phyloP scores from a whole-genome alignment of 1,284 basidiomycete genomes.

The Fomes fomentarius region DNA sequence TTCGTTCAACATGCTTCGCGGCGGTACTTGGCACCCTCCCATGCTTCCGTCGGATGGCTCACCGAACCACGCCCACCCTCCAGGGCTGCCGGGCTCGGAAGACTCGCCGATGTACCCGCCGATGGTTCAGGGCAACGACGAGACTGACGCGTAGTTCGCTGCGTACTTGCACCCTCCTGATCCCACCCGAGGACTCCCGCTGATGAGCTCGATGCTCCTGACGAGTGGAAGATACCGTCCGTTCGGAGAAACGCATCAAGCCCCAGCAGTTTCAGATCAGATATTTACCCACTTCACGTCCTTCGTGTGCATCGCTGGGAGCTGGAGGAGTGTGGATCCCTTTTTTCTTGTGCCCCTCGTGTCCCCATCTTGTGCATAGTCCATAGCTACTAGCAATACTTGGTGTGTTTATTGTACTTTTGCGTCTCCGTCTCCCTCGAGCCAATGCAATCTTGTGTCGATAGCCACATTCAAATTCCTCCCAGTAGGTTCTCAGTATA shows the following conservation, averaged over 20 bases:
- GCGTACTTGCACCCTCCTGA: slow-evolving; percentile 63
- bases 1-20: slow-evolving; percentile 51
- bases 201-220: slow-evolving; percentile 39
- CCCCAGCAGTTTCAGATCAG: slow-evolving; percentile 37
- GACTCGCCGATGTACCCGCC: slow-evolving; percentile 53
- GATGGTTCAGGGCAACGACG: slow-evolving; percentile 37
- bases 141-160: slow-evolving; percentile 52
- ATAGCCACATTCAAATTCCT: too few relatives aligned
- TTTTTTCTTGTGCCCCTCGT: not conserved
- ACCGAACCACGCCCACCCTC: slow-evolving; percentile 59
- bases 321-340: not conserved
- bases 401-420: slow-evolving; percentile 1
- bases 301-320: not conserved
- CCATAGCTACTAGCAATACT: not conserved
- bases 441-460: slow-evolving; percentile 9
- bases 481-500: too few relatives aligned
- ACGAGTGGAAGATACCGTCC: slow-evolving; percentile 36
- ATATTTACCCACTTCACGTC: slow-evolving; percentile 32
- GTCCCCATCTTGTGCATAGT: not conserved
- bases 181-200: slow-evolving; percentile 43
- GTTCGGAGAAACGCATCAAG: slow-evolving; percentile 39
- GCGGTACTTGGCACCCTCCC: slow-evolving; percentile 73
- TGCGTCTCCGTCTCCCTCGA: not conserved
- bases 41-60: slow-evolving; percentile 61
- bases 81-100: slow-evolving; percentile 55